Evolutionary conservation across 1,284 basidiomycete genomes (phyloP), one percentile per base, ranked within the genome.

Genomic region (Marasmius fiardii): DNA sequence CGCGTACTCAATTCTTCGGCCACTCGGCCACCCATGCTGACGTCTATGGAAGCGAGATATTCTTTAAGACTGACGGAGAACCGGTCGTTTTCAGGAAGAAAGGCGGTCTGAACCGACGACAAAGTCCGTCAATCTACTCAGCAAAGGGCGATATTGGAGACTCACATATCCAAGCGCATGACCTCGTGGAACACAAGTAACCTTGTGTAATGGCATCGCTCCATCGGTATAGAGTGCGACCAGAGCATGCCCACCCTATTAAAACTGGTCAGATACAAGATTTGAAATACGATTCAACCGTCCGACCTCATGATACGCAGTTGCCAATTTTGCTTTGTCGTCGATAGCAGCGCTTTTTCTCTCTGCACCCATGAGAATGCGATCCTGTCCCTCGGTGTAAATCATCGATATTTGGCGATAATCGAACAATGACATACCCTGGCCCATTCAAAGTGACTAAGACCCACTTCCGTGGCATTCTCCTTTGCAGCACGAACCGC

Each of bases 281-380:
- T 41, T 34, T 41, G n/a, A n/a, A 26, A 37, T 26, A 43, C 37
- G 28, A 50, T 57, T 52, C 58, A 49, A 53, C 35, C 56, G 28
- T 51, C 62, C 56, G 54, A 87, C 87, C 80, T 98, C 95, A 71
- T 98, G 95, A 73, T 96, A 97, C 5, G 95, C 95, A 0, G 95
- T 97, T 56, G 91, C 84, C 59, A 85, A 75, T 70, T 94, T 96
- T 33, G 82, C 85, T 68, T 93, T 88, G 23, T 88, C 86, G 60
- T 92, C 88, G 56, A 96, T 91, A 67, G 86, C 94, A 49, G 89
- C 86, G 58, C 90, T 94, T 74, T 86, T 90, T 61, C 95, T 80
- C 71, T 98, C 95, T 23, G 92, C 92, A 48, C 95, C 95, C 93
- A 98, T 95, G 61, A 96, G 74, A 62, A 97, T 96, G 52, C 93